These are phyloP conservation scores for Vanilla planifolia DNA, from an alignment of 106 monocot species.

Conservation along the genomic window DNA sequence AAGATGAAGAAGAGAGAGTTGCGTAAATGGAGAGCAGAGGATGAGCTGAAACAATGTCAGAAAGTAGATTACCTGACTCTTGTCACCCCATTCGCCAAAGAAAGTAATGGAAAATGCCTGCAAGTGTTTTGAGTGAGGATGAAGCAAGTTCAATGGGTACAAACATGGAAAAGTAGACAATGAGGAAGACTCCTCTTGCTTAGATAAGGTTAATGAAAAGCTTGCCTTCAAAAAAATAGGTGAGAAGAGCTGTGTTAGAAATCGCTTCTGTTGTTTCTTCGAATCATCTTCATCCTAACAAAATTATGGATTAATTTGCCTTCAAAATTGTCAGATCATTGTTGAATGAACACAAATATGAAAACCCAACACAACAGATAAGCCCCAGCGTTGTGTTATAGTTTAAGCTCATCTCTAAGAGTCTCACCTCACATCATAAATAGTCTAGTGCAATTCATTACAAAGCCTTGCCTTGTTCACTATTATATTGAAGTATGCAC, in stretches of 20 bases:
- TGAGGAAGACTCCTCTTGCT: background rate
- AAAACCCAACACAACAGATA: too few species aligned
- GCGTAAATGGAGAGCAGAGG: background rate
- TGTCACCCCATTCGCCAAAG: conserved; percentile 99
- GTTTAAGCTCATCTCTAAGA: too few species aligned
- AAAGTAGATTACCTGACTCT: conserved; percentile 73
- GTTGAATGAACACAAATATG: background rate
- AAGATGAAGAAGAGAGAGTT: background rate
- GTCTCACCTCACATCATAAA: too few species aligned
- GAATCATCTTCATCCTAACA: conserved; percentile 58
- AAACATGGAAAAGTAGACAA: conserved; percentile 1
- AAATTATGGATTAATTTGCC: background rate
- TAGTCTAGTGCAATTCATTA: too few species aligned
- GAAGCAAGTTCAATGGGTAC: too few species aligned
- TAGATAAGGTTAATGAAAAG: background rate
- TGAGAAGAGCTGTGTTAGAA: conserved; percentile 73
- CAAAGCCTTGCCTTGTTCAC: too few species aligned
- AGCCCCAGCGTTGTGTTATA: too few species aligned
- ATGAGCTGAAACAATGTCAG: background rate
- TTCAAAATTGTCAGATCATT: background rate
- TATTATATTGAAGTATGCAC: too few species aligned
- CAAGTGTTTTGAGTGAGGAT: conserved; percentile 1
- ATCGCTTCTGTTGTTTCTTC: conserved; percentile 75
- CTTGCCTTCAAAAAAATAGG: conserved; percentile 86
- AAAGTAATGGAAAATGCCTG: conserved; percentile 98